Conservation (phyloP, 2,329 filamentous ascomycete species). For the Talaromyces sp. region DNA sequence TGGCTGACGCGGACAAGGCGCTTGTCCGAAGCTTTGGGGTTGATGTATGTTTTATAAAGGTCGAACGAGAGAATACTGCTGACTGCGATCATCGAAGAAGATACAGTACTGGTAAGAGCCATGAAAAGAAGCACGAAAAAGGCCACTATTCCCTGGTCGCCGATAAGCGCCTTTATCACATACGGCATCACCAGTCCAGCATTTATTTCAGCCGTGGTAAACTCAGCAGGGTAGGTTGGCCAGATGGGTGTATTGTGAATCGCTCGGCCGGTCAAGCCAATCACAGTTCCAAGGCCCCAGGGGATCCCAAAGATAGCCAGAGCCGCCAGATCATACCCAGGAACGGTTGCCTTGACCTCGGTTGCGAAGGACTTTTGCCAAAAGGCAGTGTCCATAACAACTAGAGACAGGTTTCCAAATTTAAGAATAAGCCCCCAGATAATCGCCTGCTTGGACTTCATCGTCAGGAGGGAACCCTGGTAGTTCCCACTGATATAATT, state of each 20-base stretch:
- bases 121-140: conserved; percentile 48
- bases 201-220: conserved; percentile 38
- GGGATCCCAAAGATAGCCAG: conserved; percentile 44
- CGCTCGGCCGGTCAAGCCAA: conserved; percentile 41
- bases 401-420: conserved; percentile 46
- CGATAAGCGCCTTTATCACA: conserved; percentile 39
- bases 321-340: conserved; percentile 43
- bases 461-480: conserved; percentile 43
- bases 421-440: conserved; percentile 45
- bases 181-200: conserved; percentile 47
- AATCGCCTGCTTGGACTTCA: conserved; percentile 42
- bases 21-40: conserved; percentile 40
- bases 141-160: conserved; percentile 37
- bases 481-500: conserved; percentile 44
- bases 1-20: conserved; percentile 42
- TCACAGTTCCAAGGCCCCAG: conserved; percentile 44
- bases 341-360: conserved; percentile 43
- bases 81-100: conserved; percentile 48
- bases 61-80: conserved; percentile 48
- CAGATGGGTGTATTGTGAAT: conserved; percentile 44
- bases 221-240: conserved; percentile 37
- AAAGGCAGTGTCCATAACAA: conserved; percentile 50
- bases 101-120: conserved; percentile 47
- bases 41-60: conserved; percentile 48
- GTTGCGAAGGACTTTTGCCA: conserved; percentile 50